Evolutionary conservation across 1,284 basidiomycete species (phyloP).

Genomic region (Austroboletus novae-zelandiae): DNA sequence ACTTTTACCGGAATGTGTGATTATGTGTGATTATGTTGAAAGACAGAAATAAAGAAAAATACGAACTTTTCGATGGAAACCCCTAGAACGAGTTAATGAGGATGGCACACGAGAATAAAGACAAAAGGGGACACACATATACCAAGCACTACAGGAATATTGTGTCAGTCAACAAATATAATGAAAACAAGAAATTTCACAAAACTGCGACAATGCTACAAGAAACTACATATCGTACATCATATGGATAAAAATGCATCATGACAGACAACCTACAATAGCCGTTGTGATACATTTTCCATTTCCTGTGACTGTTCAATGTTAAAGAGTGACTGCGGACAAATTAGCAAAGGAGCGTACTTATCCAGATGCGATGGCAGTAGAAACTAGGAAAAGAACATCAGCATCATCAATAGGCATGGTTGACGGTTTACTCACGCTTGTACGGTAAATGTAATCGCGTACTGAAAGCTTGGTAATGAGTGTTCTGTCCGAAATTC

Average conservation of each 20-base stretch:
- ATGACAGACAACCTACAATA: neutral
- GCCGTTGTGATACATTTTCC: neutral
- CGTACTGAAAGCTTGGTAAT: neutral
- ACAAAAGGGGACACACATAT: conserved; percentile 4
- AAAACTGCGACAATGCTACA: conserved; percentile 1
- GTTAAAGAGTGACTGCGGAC: neutral
- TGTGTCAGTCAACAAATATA: neutral
- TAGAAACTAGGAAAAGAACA: conserved; percentile 7
- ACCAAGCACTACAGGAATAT: conserved; percentile 2
- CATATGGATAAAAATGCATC: neutral
- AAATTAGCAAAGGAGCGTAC: neutral
- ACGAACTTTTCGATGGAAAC: conserved; percentile 3
- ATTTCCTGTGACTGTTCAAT: conserved; percentile 2
- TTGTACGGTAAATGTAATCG: conserved; percentile 9
- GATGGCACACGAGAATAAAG: neutral
- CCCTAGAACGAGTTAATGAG: neutral
- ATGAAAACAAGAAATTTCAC: neutral
- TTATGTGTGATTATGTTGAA: neutral
- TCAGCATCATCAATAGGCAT: neutral
- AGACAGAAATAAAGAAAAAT: no score
- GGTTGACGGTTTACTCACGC: neutral
- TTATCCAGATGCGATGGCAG: conserved; percentile 17
- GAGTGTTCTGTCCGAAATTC: neutral
- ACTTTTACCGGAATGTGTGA: neutral
- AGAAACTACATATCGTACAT: neutral